These are phyloP conservation scores for Dipodascopsis tothii DNA, from an alignment of 805 yeast species.

Conservation along the genomic window DNA sequence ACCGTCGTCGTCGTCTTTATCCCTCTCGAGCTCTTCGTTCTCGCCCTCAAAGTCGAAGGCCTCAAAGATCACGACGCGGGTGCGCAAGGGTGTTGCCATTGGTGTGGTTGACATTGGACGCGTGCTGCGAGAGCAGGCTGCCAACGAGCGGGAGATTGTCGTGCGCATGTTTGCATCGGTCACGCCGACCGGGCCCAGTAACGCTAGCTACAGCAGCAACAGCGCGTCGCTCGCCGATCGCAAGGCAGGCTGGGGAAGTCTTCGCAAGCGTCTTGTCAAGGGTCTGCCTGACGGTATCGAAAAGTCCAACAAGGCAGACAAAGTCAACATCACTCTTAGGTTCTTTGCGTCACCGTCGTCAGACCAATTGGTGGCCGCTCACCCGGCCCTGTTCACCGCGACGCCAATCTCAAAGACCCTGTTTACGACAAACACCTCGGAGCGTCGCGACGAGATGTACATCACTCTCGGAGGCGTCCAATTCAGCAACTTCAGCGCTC, in stretches of 20 bases:
- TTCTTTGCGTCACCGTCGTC: conserved; percentile 47
- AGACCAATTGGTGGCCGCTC: conserved; percentile 3
- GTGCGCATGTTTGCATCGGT: conserved; percentile 63
- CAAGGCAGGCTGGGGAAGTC: conserved; percentile 84
- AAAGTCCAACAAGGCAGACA: conserved; percentile 77
- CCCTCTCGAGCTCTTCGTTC: conserved; percentile 4
- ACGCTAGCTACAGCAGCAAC: no score
- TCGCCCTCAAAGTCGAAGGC: conserved; percentile 16
- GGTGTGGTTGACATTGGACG: conserved; percentile 83
- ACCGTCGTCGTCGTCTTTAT: background rate
- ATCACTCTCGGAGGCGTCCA: conserved; percentile 12
- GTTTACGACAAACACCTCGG: conserved; percentile 10
- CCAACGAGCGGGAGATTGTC: conserved; percentile 58
- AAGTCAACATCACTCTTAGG: conserved; percentile 59
- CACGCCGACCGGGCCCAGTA: conserved; percentile 1
- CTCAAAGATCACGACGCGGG: conserved; percentile 27
- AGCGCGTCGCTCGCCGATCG: conserved; percentile 29
- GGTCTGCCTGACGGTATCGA: conserved; percentile 59
- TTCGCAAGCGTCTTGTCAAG: conserved; percentile 65
- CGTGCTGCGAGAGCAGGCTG: conserved; percentile 59
- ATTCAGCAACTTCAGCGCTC: background rate
- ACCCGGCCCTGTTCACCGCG: conserved; percentile 12
- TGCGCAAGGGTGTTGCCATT: conserved; percentile 76
- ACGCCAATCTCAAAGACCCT: conserved; percentile 10
- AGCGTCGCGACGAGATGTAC: conserved; percentile 19